Percentiles rank a stretch among this genome's conserved stretches.
These are phyloP conservation scores for Alternaria alternata DNA, from an alignment of 2,329 filamentous ascomycete species.

Conservation along the genomic window DNA sequence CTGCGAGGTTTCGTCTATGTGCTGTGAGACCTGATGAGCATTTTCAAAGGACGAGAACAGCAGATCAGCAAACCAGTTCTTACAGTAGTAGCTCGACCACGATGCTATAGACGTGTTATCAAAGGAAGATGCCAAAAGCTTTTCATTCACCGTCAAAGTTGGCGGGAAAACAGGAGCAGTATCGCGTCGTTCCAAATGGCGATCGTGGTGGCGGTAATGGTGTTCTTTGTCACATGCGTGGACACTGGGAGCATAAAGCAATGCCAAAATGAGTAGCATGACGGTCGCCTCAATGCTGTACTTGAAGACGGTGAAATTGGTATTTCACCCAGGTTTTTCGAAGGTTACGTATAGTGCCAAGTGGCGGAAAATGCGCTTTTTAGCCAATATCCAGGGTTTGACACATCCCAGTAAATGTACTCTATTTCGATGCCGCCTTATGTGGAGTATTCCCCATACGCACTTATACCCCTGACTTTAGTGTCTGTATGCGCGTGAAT, in stretches of 20 bases:
- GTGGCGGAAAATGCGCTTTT: neutral
- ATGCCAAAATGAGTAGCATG: neutral
- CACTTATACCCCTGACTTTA: neutral
- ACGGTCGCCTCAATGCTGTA: too few species aligned
- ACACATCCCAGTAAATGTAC: neutral
- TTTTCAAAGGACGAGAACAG: neutral
- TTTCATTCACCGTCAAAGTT: conserved; percentile 43
- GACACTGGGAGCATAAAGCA: neutral
- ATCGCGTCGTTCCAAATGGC: conserved; percentile 33
- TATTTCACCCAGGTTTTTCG: neutral
- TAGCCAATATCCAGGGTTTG: neutral
- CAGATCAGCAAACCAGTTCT: neutral
- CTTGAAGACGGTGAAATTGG: neutral
- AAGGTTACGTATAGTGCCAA: neutral
- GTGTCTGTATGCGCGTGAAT: neutral
- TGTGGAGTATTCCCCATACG: neutral
- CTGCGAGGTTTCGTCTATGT: conserved; percentile 41
- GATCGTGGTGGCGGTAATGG: conserved; percentile 19
- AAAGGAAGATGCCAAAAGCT: conserved; percentile 50
- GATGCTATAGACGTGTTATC: conserved; percentile 49
- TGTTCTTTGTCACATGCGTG: conserved; percentile 10
- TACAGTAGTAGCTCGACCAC: conserved; percentile 48
- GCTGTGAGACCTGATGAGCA: conserved; percentile 14
- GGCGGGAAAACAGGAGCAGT: conserved; percentile 39
- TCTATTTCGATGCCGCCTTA: neutral